These are phyloP conservation scores for Ambrosiella beaveri DNA, from an alignment of 2,329 filamentous ascomycete genomes.

Conservation along the genomic window DNA sequence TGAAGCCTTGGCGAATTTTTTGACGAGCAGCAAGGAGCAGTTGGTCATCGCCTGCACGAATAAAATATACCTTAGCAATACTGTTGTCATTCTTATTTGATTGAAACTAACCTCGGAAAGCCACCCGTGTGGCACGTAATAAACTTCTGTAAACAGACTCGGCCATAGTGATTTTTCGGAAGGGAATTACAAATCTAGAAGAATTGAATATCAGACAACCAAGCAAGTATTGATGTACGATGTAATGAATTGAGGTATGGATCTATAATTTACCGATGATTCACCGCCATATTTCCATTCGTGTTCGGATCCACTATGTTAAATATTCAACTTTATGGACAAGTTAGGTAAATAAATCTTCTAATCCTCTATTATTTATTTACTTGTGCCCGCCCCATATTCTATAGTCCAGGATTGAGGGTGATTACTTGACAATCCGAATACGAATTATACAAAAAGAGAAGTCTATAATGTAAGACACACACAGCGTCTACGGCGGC, in stretches of 20 bases:
- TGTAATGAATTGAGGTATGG: not conserved
- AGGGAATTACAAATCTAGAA: no score
- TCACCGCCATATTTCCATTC: constrained; percentile 1
- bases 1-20: constrained; percentile 60
- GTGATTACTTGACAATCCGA: not conserved
- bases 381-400: no score
- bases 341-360: no score
- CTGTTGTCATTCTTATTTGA: not conserved
- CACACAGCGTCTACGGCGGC: not conserved
- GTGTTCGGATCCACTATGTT: constrained; percentile 13
- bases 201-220: no score
- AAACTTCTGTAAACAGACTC: constrained; percentile 65
- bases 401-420: no score
- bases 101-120: constrained; percentile 55
- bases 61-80: no score
- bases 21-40: constrained; percentile 53
- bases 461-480: not conserved
- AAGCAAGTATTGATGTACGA: not conserved
- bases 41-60: constrained; percentile 44
- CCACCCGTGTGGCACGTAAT: constrained; percentile 62
- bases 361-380: no score
- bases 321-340: no score
- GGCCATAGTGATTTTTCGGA: constrained; percentile 33
- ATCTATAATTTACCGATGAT: not conserved
- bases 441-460: not conserved